These are phyloP conservation scores for Loxodes magnus DNA, from an alignment of 73 alveolate genomes.

Conservation along the genomic window DNA sequence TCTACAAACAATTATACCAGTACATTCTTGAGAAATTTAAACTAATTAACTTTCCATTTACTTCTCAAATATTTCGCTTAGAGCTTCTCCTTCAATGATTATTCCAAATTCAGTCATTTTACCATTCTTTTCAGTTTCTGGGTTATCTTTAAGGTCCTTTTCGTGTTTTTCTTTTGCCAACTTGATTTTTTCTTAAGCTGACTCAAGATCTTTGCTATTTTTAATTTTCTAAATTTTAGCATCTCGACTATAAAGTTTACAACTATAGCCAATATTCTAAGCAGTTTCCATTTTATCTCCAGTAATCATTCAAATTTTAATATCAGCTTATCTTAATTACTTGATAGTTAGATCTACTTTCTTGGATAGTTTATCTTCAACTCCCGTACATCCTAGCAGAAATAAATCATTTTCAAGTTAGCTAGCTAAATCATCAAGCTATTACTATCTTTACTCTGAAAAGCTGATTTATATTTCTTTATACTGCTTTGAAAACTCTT, in stretches of 20 bases:
- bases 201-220: constrained; percentile 4
- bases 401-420: constrained; percentile 58
- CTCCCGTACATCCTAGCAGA: constrained; percentile 83
- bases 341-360: constrained; percentile 85
- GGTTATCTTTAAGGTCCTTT: background rate
- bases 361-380: constrained; percentile 93
- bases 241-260: constrained; percentile 52
- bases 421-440: constrained; percentile 23
- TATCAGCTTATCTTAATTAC: constrained; percentile 75
- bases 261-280: constrained; percentile 86
- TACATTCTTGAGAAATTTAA: constrained; percentile 21
- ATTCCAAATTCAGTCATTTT: constrained; percentile 3
- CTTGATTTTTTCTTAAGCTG: background rate
- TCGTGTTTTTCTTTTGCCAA: constrained; percentile 12
- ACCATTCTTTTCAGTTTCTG: background rate
- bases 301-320: constrained; percentile 97
- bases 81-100: constrained; percentile 34
- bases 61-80: constrained; percentile 1
- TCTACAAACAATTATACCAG: constrained; percentile 83
- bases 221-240: constrained; percentile 31
- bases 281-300: constrained; percentile 98
- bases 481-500: background rate
- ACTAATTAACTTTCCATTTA: constrained; percentile 10
- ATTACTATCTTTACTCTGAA: constrained; percentile 18
- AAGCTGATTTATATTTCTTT: constrained; percentile 25